Conservation (phyloP, 202 grass and related monocot genomes). For the Tripidium arundinaceum region DNA sequence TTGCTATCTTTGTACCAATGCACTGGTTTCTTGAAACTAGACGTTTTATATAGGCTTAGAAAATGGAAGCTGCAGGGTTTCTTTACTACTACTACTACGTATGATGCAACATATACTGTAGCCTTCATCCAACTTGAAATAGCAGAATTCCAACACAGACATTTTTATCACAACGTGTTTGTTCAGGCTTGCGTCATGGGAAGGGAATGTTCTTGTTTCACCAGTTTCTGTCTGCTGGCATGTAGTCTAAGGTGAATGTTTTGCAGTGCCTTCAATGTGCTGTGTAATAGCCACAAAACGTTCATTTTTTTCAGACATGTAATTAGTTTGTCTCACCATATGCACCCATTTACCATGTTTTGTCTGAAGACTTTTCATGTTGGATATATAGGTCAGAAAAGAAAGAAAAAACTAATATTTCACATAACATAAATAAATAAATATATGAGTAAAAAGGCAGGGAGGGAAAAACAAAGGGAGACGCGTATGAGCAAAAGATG, state of each 20-base stretch:
- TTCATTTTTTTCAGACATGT: neutral
- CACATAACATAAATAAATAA: neutral
- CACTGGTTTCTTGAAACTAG: constrained; percentile 19
- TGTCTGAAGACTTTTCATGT: neutral
- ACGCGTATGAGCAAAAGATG: constrained; percentile 28
- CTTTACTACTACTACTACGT: neutral
- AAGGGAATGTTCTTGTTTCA: constrained; percentile 1
- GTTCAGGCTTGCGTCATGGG: neutral
- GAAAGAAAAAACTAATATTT: neutral
- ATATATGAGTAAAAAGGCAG: neutral
- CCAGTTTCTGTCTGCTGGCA: constrained; percentile 8
- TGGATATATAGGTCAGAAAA: neutral
- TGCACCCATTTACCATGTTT: neutral
- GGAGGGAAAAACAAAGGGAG: neutral
- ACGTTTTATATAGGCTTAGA: neutral
- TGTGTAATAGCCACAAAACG: neutral
- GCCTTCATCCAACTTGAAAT: constrained; percentile 6
- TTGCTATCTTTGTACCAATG: neutral
- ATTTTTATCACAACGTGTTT: neutral
- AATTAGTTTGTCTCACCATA: neutral
- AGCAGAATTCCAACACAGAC: neutral
- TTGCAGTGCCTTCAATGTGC: neutral
- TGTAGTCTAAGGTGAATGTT: neutral
- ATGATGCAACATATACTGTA: neutral
- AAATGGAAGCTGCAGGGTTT: neutral